A percentile compares a stretch with the other conserved stretches of the same genome.
Conservation (phyloP, 2,329 filamentous ascomycete species). For the Calonectria multiphialidica region DNA sequence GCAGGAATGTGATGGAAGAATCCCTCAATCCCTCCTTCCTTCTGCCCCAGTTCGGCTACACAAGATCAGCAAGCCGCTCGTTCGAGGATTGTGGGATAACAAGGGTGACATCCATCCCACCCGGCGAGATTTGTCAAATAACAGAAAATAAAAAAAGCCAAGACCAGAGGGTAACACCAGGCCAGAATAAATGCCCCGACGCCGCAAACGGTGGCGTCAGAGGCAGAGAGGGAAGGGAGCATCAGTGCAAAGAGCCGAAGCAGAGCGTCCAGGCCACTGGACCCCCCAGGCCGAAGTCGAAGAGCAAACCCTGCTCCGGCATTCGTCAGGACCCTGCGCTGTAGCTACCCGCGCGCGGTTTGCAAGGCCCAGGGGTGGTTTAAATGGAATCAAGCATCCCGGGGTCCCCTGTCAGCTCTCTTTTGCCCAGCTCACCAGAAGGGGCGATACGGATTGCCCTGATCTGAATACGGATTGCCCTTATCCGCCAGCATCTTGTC, state of each 20-base stretch:
- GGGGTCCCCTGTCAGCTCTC: background rate
- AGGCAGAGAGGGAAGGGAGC: constrained; percentile 4
- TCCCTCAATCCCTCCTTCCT: constrained; percentile 3
- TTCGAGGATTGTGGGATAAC: constrained; percentile 11
- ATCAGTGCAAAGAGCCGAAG: background rate
- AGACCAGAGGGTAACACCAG: background rate
- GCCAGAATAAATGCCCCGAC: constrained; percentile 12
- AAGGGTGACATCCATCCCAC: constrained; percentile 3
- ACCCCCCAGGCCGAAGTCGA: background rate
- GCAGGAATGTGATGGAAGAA: constrained; percentile 1
- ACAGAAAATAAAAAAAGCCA: background rate
- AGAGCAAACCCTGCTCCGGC: constrained; percentile 16
- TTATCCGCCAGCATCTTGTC: constrained; percentile 13
- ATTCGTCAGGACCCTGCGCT: constrained; percentile 12
- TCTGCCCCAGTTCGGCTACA: constrained; percentile 2
- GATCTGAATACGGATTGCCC: constrained; percentile 14
- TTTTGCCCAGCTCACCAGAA: constrained; percentile 6
- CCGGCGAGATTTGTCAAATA: constrained; percentile 14
- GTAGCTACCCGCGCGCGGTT: constrained; percentile 12
- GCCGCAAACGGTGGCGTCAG: constrained; percentile 14
- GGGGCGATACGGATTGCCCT: constrained; percentile 11
- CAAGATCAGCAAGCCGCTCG: background rate
- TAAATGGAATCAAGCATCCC: constrained; percentile 14
- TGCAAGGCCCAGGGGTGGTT: constrained; percentile 10
- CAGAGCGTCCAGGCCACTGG: background rate